These are phyloP conservation scores for Nannochloropsis salina DNA, from an alignment of 108 stramenopile genomes.

Conservation along the genomic window DNA sequence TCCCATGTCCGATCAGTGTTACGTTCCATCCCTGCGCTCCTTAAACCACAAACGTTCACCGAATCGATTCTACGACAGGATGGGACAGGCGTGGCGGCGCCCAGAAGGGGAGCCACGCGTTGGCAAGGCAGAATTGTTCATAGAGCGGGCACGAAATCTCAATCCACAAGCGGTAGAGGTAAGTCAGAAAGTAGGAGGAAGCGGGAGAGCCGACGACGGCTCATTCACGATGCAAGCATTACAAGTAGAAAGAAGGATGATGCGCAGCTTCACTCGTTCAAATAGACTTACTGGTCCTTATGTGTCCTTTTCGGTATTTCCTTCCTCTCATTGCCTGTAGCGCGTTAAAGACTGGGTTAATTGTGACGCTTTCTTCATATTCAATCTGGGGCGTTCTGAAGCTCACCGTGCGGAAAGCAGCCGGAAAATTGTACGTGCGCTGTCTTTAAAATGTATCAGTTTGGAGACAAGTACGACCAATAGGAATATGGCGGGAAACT, in stretches of 20 bases:
- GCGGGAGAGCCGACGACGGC: background rate
- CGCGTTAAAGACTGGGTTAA: background rate
- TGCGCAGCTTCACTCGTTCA: no score
- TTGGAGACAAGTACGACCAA: no score
- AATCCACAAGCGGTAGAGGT: background rate
- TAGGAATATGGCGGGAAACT: no score
- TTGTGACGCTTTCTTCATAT: background rate
- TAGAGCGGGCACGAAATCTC: conserved; percentile 7
- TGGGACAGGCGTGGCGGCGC: conserved; percentile 9
- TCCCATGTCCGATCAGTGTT: no score
- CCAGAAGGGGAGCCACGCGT: background rate
- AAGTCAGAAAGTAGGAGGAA: background rate
- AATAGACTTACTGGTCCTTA: no score
- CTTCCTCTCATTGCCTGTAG: background rate
- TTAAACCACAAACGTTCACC: no score
- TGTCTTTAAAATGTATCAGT: no score
- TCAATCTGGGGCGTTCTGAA: background rate
- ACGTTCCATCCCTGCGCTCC: no score
- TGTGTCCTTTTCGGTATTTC: background rate
- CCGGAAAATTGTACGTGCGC: background rate
- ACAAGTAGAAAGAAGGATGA: no score
- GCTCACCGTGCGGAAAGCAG: background rate
- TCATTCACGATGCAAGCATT: no score
- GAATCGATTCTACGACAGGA: background rate
- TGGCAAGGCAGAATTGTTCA: background rate